These are phyloP conservation scores for Canavalia ensiformis DNA, from an alignment of 306 rosid genomes.

Conservation along the genomic window DNA sequence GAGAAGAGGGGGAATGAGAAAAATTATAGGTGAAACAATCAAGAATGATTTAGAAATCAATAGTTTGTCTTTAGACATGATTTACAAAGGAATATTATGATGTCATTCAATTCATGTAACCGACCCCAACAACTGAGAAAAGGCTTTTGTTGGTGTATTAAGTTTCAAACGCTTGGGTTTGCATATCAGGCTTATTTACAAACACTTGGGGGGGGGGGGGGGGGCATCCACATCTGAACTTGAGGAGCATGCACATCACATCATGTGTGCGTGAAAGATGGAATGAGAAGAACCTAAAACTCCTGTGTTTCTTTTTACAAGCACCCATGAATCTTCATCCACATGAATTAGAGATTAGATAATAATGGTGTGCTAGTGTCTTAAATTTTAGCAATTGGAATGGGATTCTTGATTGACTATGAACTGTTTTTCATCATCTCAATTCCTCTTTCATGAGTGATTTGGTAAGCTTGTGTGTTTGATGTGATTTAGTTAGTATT, in stretches of 20 bases:
- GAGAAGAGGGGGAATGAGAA: too few species aligned
- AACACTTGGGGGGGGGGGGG: too few species aligned
- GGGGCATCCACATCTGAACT: not conserved
- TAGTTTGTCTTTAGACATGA: too few species aligned
- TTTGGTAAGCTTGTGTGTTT: not conserved
- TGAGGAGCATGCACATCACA: too few species aligned
- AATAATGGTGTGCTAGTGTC: not conserved
- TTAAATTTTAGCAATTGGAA: not conserved
- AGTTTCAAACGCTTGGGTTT: not conserved
- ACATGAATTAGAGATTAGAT: not conserved
- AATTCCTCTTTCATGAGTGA: not conserved
- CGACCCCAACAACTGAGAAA: too few species aligned
- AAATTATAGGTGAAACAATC: too few species aligned
- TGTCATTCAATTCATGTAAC: too few species aligned
- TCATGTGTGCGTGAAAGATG: too few species aligned
- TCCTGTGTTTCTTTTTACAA: not conserved
- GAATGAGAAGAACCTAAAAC: not conserved
- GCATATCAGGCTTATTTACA: too few species aligned
- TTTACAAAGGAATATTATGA: too few species aligned
- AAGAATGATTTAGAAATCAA: too few species aligned
- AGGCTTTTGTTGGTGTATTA: not conserved
- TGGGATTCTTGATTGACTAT: conserved; percentile 4
- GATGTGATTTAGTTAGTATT: not conserved
- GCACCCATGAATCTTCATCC: not conserved
- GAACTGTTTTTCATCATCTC: not conserved